Conservation (phyloP, 2,329 filamentous ascomycete genomes). For the Colletotrichum sublineola region DNA sequence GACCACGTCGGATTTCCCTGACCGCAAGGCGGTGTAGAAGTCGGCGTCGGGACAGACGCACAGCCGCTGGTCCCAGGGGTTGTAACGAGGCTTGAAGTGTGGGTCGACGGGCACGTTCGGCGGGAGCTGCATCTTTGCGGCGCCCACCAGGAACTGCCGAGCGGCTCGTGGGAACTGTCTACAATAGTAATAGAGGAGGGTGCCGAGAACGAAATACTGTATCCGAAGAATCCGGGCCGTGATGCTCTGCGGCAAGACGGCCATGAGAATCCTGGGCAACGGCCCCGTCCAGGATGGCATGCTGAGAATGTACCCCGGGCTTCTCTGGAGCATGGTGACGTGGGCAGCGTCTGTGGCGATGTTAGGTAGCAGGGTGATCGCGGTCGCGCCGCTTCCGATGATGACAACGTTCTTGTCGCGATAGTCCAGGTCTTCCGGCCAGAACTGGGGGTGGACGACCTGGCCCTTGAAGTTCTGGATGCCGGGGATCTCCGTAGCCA, state of each 20-base stretch:
- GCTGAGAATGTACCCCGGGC: conserved; percentile 72
- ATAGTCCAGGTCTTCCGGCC: conserved; percentile 77
- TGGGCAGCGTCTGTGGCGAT: conserved; percentile 68
- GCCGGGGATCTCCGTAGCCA: conserved; percentile 63
- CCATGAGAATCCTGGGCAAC: conserved; percentile 53
- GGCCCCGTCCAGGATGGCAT: conserved; percentile 58
- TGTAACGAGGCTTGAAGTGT: conserved; percentile 68
- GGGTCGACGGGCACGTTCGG: conserved; percentile 61
- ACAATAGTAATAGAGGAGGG: conserved; percentile 50
- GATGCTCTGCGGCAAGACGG: conserved; percentile 58
- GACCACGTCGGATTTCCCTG: conserved; percentile 55
- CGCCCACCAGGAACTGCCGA: conserved; percentile 51
- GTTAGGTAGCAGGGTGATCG: conserved; percentile 74
- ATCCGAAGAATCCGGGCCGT: conserved; percentile 62
- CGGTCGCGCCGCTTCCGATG: conserved; percentile 77
- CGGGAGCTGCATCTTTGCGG: conserved; percentile 62
- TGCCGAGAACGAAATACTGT: conserved; percentile 52
- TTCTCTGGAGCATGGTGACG: conserved; percentile 79
- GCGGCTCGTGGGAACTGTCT: conserved; percentile 30
- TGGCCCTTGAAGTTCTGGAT: conserved; percentile 54
- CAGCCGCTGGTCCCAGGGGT: conserved; percentile 77
- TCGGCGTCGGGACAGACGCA: conserved; percentile 67
- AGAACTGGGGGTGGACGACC: conserved; percentile 79
- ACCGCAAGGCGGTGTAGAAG: conserved; percentile 58
- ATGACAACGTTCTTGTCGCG: conserved; percentile 73